Evolutionary conservation across 2,329 filamentous ascomycete genomes (phyloP), one percentile per base, ranked within the genome.

Genomic region (Fusarium brachygibbosum): DNA sequence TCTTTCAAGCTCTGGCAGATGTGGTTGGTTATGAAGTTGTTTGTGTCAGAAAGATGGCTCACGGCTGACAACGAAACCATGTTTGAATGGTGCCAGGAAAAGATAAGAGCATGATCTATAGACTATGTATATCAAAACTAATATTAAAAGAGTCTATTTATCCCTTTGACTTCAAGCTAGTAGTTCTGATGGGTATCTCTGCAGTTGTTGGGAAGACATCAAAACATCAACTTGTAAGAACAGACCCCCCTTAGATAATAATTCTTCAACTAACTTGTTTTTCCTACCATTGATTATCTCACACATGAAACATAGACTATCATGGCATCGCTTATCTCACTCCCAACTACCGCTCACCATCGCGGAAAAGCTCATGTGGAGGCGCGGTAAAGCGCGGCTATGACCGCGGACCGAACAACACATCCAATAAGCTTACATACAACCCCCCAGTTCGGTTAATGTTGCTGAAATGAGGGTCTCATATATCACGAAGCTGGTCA

Each of bases 361-460:
- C 28, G 19, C 42, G n/a, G 31, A 32, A 28, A 40, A 50, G 14
- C 16, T 6, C 19, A 35, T 65, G 71, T 74, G 71, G 71, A 74
- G 69, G 68, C 71, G 59, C 61, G 64, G 69, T 58, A 69, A 72
- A 56, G 58, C 46, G 65, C 64, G 58, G 63, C 52, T 59, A 49
- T 25, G 41, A 44, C 32, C 61, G 71, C 71, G 71, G 71, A 74
- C 71, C 71, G 71, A 70, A 51, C 23, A 29, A 31, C 56, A 40
- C 37, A 73, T 71, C 71, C 70, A 72, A 73, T 72, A 50, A 72
- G 63, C 64, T 51, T 42, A 40, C 42, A 63, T 29, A 69, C 69
- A 29, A 25, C 23, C 70, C 71, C 70, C 71, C 42, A 32, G 53
- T 38, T 60, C 62, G 58, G 51, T 48, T 69, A 63, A 42, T 35